These are phyloP conservation scores for Fusarium robinianum DNA, from an alignment of 2,329 filamentous ascomycete genomes.

Conservation along the genomic window DNA sequence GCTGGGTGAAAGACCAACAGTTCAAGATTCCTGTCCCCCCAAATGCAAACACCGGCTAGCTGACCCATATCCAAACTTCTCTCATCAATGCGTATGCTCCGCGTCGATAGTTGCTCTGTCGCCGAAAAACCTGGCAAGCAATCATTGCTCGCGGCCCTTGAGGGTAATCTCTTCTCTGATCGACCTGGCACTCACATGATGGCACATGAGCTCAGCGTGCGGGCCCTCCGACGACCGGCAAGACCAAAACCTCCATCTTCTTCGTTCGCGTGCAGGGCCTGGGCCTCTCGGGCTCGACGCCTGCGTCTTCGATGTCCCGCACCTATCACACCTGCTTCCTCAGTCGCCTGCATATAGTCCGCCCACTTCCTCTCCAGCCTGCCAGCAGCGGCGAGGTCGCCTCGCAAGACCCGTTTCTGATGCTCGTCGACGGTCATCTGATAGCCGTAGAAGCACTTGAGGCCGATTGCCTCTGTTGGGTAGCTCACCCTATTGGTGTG, in stretches of 20 bases:
- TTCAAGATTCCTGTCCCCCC: conserved; percentile 7
- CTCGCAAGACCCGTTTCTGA: conserved; percentile 79
- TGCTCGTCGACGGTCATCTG: conserved; percentile 96
- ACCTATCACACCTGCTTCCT: conserved; percentile 76
- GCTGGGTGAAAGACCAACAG: conserved; percentile 10
- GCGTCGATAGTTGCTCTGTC: conserved; percentile 2
- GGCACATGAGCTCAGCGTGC: conserved; percentile 64
- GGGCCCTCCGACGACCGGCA: conserved; percentile 62
- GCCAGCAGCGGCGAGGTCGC: conserved; percentile 73
- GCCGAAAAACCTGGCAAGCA: too few species aligned
- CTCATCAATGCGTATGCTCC: conserved; percentile 3
- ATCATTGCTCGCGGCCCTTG: neutral
- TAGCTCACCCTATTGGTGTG: conserved; percentile 55
- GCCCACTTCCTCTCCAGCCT: conserved; percentile 91
- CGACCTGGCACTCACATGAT: conserved; percentile 60
- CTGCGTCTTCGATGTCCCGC: conserved; percentile 70
- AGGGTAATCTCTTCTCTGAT: too few species aligned
- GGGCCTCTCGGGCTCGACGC: conserved; percentile 79
- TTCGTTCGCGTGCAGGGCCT: conserved; percentile 78
- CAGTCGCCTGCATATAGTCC: conserved; percentile 89
- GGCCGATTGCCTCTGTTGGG: conserved; percentile 76
- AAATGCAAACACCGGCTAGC: conserved; percentile 15
- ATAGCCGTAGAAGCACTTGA: conserved; percentile 96
- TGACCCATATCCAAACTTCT: conserved; percentile 12
- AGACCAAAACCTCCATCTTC: conserved; percentile 66